Conservation (phyloP, 2,329 filamentous ascomycete species). For the Mycocentrospora acerina region DNA sequence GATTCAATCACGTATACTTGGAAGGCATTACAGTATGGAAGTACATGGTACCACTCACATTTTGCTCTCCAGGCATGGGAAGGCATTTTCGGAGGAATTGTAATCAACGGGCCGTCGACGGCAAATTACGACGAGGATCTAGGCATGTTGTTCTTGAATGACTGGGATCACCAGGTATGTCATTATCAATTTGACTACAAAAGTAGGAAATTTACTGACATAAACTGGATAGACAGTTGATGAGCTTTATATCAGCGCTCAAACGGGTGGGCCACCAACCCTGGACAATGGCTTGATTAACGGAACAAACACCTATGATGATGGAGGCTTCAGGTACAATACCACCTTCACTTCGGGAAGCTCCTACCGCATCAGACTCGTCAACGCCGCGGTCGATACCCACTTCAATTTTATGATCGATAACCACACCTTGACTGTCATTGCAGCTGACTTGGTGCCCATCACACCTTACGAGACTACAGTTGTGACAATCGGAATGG, state of each 20-base stretch:
- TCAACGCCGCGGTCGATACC: conserved; percentile 46
- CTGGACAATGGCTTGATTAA: conserved; percentile 50
- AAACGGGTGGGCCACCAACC: conserved; percentile 32
- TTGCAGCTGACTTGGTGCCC: conserved; percentile 47
- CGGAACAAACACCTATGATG: conserved; percentile 44
- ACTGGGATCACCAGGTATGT: conserved; percentile 45
- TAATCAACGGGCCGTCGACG: conserved; percentile 45
- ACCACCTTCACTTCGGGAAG: conserved; percentile 41
- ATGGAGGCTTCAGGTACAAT: conserved; percentile 38
- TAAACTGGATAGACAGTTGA: conserved; percentile 33
- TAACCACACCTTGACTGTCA: conserved; percentile 46
- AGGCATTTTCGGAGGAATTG: conserved; percentile 45
- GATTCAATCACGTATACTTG: conserved; percentile 36
- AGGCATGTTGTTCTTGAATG: conserved; percentile 45
- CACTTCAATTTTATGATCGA: conserved; percentile 49
- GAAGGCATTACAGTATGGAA: conserved; percentile 44
- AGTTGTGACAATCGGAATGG: conserved; percentile 44
- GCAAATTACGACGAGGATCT: conserved; percentile 47
- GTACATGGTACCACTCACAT: conserved; percentile 47
- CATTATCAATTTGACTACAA: neutral
- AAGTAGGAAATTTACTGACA: too few relatives aligned
- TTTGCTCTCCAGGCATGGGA: conserved; percentile 45
- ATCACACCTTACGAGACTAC: conserved; percentile 44
- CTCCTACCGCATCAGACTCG: conserved; percentile 45
- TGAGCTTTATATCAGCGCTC: conserved; percentile 32